A percentile compares a stretch with the other conserved stretches of the same genome.
phyloP scores from a whole-genome alignment of 2,329 filamentous ascomycete genomes.

The Juglanconis sp. region DNA sequence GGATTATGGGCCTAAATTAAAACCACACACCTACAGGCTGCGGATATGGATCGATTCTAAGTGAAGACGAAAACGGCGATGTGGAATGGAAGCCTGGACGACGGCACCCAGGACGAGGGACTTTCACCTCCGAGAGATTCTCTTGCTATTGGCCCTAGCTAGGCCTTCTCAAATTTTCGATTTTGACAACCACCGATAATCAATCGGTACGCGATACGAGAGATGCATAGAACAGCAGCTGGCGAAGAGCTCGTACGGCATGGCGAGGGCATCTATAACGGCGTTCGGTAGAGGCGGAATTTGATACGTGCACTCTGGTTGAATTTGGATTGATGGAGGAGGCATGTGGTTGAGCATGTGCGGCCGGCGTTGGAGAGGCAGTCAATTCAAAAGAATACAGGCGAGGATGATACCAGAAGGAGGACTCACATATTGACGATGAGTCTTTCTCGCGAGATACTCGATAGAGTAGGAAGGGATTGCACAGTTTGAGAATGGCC shows the following conservation, averaged over 20 bases:
- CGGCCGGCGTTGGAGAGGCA: conserved; percentile 13
- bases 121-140: too few species aligned
- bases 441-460: background rate
- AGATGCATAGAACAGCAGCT: background rate
- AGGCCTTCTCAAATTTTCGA: background rate
- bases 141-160: too few species aligned
- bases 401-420: conserved; percentile 13
- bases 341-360: conserved; percentile 7
- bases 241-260: background rate
- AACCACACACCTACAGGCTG: background rate
- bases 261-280: conserved; percentile 9
- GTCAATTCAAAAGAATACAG: conserved; percentile 1
- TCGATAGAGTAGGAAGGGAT: background rate
- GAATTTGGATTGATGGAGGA: conserved; percentile 11
- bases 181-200: background rate
- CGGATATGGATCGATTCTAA: background rate
- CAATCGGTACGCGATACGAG: background rate
- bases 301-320: conserved; percentile 9
- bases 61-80: too few species aligned
- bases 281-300: conserved; percentile 8
- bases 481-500: background rate
- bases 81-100: too few species aligned
- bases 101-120: too few species aligned
- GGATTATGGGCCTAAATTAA: conserved; percentile 55
- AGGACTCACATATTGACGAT: background rate